Evolutionary conservation across 1,284 basidiomycete genomes (phyloP).

Genomic region (Ganoderma lucidum): DNA sequence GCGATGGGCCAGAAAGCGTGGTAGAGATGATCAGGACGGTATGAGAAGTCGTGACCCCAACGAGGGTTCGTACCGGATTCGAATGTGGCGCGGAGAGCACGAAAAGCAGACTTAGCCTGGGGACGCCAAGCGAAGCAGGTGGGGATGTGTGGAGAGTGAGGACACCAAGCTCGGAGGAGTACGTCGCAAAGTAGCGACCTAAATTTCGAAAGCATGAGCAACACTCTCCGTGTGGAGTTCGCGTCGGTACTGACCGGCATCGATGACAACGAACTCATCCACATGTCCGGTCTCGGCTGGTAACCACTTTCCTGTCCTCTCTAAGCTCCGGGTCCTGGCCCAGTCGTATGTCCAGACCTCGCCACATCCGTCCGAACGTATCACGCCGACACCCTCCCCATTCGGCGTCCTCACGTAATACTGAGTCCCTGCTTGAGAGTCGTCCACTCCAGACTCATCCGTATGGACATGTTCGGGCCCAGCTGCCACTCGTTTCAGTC

Average conservation of each 20-base stretch:
- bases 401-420: conserved; percentile 79
- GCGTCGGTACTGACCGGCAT: conserved; percentile 53
- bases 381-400: conserved; percentile 73
- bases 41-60: conserved; percentile 36
- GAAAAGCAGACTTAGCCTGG: conserved; percentile 65
- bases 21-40: conserved; percentile 34
- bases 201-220: not conserved
- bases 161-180: conserved; percentile 49
- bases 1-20: conserved; percentile 21
- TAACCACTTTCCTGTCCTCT: conserved; percentile 55
- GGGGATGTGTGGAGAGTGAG: conserved; percentile 60
- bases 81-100: conserved; percentile 47
- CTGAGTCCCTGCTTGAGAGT: conserved; percentile 54
- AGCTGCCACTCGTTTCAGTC: conserved; percentile 49
- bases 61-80: conserved; percentile 43
- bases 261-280: conserved; percentile 72
- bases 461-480: conserved; percentile 46
- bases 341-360: conserved; percentile 67
- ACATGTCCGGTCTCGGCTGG: conserved; percentile 38
- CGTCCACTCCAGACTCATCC: conserved; percentile 52
- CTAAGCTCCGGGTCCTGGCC: conserved; percentile 45
- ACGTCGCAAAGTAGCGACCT: conserved; percentile 55
- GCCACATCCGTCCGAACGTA: conserved; percentile 60
- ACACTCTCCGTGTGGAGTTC: not conserved
- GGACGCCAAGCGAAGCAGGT: conserved; percentile 55